Evolutionary conservation across 352 stramenopile species (phyloP).

Genomic region (Globisporangium parvum): DNA sequence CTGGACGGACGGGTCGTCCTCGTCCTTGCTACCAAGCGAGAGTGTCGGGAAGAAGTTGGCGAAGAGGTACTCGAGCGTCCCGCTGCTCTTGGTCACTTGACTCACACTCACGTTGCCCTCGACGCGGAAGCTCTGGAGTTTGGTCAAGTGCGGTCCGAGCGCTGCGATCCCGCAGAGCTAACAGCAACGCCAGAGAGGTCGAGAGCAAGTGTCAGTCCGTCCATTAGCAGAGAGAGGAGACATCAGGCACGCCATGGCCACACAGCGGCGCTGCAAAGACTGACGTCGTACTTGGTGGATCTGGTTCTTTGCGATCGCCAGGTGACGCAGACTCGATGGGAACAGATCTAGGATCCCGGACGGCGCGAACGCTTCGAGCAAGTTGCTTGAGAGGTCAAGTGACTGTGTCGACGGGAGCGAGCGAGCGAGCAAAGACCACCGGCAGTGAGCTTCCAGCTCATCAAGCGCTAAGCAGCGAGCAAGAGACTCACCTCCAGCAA

Average conservation of each 20-base stretch:
- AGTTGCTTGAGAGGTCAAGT: constrained; percentile 58
- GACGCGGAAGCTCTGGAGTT: constrained; percentile 38
- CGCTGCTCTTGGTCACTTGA: constrained; percentile 24
- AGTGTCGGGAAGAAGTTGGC: constrained; percentile 34
- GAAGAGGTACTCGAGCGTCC: constrained; percentile 34
- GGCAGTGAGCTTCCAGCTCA: neutral
- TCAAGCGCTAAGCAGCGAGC: too few relatives aligned
- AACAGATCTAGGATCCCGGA: constrained; percentile 24
- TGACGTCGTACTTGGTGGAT: constrained; percentile 46
- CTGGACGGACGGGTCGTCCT: neutral
- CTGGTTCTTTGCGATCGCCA: constrained; percentile 54
- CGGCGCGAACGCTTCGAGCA: constrained; percentile 30
- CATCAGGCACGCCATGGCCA: too few relatives aligned
- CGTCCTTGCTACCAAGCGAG: neutral
- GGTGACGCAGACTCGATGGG: constrained; percentile 27
- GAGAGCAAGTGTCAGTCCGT: neutral
- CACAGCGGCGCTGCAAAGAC: neutral
- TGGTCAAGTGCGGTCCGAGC: constrained; percentile 29
- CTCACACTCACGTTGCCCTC: constrained; percentile 37
- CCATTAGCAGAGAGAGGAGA: neutral
- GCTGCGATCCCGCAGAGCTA: constrained; percentile 46
- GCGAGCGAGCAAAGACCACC: neutral
- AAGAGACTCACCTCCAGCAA: constrained; percentile 33
- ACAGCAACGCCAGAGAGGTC: neutral
- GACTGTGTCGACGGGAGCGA: constrained; percentile 13